A percentile compares a stretch with the other conserved stretches of the same genome.
These are phyloP conservation scores for Vanrija pseudolonga DNA, from an alignment of 1,284 basidiomycete genomes.

Conservation along the genomic window DNA sequence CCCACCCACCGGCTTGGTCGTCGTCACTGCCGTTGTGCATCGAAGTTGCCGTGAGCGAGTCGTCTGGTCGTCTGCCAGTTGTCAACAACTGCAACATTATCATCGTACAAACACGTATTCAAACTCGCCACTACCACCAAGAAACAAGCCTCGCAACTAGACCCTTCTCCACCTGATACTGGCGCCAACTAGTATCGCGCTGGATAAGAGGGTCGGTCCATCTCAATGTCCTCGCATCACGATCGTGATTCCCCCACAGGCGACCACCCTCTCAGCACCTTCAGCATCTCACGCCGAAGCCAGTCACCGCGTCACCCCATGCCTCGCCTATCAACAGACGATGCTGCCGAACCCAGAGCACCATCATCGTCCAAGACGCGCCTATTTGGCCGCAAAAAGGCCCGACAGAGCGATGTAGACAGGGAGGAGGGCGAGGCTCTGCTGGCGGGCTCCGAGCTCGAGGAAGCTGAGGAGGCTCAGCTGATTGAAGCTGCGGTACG, in stretches of 20 bases:
- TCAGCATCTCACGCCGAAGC: neutral
- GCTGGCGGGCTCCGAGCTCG: neutral
- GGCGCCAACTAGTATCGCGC: too few relatives aligned
- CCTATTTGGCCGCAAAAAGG: too few relatives aligned
- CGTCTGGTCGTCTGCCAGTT: too few relatives aligned
- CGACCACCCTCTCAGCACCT: slow-evolving; percentile 4
- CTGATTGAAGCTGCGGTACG: neutral
- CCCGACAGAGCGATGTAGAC: neutral
- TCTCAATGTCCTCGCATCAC: slow-evolving; percentile 3
- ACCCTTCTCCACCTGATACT: too few relatives aligned
- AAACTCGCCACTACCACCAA: too few relatives aligned
- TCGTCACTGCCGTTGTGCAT: too few relatives aligned
- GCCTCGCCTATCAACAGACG: neutral
- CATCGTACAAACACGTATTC: too few relatives aligned
- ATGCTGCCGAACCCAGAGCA: neutral
- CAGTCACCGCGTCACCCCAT: neutral
- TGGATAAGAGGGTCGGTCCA: too few relatives aligned
- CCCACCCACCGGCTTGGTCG: too few relatives aligned
- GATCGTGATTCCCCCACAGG: neutral
- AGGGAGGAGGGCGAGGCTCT: slow-evolving; percentile 6
- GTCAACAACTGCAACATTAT: too few relatives aligned
- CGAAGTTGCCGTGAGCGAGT: too few relatives aligned
- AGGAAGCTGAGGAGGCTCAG: neutral
- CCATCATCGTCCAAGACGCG: neutral
- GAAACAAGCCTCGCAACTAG: too few relatives aligned